Evolutionary conservation across 805 yeast genomes (phyloP).

Genomic region (Candida easanensis): DNA sequence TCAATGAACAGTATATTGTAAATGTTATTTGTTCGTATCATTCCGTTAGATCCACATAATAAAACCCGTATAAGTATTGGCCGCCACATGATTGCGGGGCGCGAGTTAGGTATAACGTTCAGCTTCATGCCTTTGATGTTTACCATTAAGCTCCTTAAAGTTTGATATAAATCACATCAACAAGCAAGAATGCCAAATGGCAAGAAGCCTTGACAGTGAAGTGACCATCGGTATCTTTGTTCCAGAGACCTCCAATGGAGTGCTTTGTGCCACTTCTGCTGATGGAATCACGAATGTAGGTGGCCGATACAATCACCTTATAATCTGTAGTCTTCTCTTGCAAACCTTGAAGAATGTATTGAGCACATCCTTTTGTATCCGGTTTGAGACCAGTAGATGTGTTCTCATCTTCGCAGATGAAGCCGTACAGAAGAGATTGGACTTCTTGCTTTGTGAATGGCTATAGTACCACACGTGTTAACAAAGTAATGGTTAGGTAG

Average conservation of each 20-base stretch:
- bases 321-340: conserved; percentile 7
- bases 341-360: conserved; percentile 5
- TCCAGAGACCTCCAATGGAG: conserved; percentile 10
- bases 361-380: conserved; percentile 4
- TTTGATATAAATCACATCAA: neutral
- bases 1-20: no score
- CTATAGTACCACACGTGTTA: conserved; percentile 1
- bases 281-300: neutral
- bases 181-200: neutral
- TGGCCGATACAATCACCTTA: conserved; percentile 8
- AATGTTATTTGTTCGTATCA: no score
- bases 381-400: neutral
- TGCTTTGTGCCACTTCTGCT: conserved; percentile 1
- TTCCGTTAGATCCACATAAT: no score
- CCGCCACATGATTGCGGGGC: no score
- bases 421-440: conserved; percentile 4
- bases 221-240: conserved; percentile 15
- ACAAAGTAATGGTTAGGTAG: no score
- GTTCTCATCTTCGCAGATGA: neutral
- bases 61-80: no score
- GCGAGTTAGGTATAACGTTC: no score
- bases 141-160: neutral
- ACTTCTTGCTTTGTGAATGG: conserved; percentile 12
- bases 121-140: neutral
- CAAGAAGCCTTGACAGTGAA: conserved; percentile 5